phyloP scores from a whole-genome alignment of 106 monocot species.

The Triglochin maritima region DNA sequence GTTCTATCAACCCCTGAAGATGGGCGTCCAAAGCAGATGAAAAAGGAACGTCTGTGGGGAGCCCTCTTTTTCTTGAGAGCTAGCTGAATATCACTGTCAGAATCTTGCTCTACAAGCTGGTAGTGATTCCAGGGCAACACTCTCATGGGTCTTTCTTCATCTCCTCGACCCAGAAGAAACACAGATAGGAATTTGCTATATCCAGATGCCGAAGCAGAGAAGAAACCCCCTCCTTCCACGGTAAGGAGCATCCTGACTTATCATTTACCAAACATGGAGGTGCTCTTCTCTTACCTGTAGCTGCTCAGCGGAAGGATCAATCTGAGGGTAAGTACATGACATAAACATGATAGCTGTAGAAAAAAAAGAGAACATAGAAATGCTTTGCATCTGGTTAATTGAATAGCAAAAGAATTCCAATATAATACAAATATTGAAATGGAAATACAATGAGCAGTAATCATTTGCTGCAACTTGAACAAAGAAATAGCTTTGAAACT shows the following conservation, averaged over 20 bases:
- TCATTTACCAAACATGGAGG: conserved; percentile 26
- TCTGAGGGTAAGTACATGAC: no score
- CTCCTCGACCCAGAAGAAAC: conserved; percentile 55
- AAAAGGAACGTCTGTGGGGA: conserved; percentile 38
- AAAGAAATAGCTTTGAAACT: no score
- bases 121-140: conserved; percentile 78
- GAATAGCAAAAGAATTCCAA: no score
- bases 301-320: no score
- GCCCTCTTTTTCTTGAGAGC: conserved; percentile 28
- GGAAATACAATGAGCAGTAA: no score
- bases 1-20: conserved; percentile 30
- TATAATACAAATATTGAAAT: no score
- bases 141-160: conserved; percentile 67
- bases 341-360: no score
- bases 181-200: conserved; percentile 74
- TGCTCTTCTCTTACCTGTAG: neutral
- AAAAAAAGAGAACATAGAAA: no score
- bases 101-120: conserved; percentile 54
- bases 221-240: conserved; percentile 96
- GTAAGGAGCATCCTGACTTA: conserved; percentile 60
- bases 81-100: conserved; percentile 24
- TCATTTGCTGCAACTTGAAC: no score
- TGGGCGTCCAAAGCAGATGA: conserved; percentile 55
- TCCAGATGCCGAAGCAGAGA: conserved; percentile 90
- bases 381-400: no score